Conservation (phyloP, 805 yeast species). For the Vanderwaltozyma yarrowii region DNA sequence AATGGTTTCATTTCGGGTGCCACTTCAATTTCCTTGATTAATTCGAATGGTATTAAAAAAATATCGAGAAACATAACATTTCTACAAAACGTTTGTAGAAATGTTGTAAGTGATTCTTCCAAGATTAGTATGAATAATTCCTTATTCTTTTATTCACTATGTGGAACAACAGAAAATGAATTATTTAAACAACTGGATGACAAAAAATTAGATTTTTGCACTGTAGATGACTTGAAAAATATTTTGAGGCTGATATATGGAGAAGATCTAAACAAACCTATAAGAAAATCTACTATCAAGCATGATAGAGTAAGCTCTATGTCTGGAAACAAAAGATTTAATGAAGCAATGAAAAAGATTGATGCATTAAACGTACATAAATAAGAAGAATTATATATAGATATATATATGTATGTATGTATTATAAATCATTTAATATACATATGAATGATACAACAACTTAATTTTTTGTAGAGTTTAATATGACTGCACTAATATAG, state of each 20-base stretch:
- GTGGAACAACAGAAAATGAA: conserved; percentile 15
- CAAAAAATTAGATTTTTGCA: conserved; percentile 10
- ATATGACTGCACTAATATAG: too few relatives aligned
- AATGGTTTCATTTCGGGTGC: conserved; percentile 20
- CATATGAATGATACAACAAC: too few relatives aligned
- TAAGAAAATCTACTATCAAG: conserved; percentile 10
- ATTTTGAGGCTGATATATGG: conserved; percentile 25
- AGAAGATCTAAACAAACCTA: conserved; percentile 20
- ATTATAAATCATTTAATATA: too few relatives aligned
- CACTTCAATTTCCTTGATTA: conserved; percentile 16
- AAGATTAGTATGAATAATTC: conserved; percentile 18
- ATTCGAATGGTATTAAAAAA: conserved; percentile 24
- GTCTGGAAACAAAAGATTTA: conserved; percentile 20
- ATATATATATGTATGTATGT: too few relatives aligned
- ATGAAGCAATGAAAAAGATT: conserved; percentile 19
- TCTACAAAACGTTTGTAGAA: conserved; percentile 23
- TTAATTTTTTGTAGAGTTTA: too few relatives aligned
- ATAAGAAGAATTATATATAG: neutral
- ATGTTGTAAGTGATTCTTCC: conserved; percentile 10
- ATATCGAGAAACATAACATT: conserved; percentile 24
- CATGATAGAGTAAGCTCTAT: conserved; percentile 11
- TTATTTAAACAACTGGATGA: conserved; percentile 14
- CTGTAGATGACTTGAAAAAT: conserved; percentile 17
- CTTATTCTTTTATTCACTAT: conserved; percentile 15
- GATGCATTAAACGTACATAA: neutral